A percentile compares a stretch with the other conserved stretches of the same genome.
Conservation (phyloP, 192 early-diverging fungal species). For the Linderina pennispora region DNA sequence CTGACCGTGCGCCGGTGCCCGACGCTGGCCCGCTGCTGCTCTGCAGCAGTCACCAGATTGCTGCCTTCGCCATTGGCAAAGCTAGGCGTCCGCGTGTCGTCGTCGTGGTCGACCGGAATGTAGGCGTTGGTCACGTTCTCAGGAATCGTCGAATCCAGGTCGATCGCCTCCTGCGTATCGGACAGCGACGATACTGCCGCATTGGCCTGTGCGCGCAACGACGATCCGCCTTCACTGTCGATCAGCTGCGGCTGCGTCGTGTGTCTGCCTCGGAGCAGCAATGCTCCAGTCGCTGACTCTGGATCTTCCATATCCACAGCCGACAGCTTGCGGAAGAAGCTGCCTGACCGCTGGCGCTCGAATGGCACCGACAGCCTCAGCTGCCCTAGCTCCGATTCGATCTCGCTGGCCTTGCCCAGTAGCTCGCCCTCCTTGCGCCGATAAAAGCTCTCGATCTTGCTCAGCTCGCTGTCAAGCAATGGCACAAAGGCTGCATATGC, state of each 20-base stretch:
- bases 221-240: too few species aligned
- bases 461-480: constrained; percentile 77
- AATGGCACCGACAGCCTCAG: constrained; percentile 11
- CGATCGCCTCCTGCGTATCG: neutral
- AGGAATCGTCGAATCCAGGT: constrained; percentile 23
- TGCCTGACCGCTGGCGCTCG: constrained; percentile 27
- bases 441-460: constrained; percentile 82
- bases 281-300: neutral
- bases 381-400: constrained; percentile 33
- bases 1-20: constrained; percentile 25
- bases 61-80: constrained; percentile 2
- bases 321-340: constrained; percentile 30
- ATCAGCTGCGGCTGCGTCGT: constrained; percentile 1
- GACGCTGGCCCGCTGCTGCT: constrained; percentile 4
- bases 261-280: constrained; percentile 8
- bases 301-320: constrained; percentile 2
- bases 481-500: constrained; percentile 53
- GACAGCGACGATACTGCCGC: neutral
- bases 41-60: neutral
- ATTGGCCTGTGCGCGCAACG: neutral
- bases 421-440: constrained; percentile 75
- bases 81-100: constrained; percentile 21
- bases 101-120: constrained; percentile 27
- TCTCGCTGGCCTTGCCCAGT: constrained; percentile 55
- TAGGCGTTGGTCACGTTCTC: constrained; percentile 40